Evolutionary conservation across 2,329 filamentous ascomycete genomes (phyloP).

Genomic region (Cytospora piceae): DNA sequence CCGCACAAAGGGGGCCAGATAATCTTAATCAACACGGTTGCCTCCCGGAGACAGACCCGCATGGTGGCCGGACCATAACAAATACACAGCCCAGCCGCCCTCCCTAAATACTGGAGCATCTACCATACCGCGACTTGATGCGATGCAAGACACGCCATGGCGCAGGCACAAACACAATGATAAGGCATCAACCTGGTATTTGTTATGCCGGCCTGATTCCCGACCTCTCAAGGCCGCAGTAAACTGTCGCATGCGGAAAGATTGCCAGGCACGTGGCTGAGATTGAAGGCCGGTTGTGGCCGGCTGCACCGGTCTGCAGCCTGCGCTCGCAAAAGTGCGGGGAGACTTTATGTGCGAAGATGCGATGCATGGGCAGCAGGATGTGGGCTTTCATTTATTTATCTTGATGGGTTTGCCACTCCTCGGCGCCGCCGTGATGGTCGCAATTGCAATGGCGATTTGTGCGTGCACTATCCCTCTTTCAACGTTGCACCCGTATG

Average conservation of each 20-base stretch:
- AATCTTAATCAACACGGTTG: not conserved
- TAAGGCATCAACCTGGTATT: not conserved
- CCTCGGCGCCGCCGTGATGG: conserved; percentile 9
- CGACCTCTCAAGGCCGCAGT: not conserved
- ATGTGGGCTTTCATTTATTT: not conserved
- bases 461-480: not conserved
- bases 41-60: not conserved
- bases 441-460: not conserved
- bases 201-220: not conserved
- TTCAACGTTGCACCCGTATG: not conserved
- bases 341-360: not conserved
- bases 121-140: not conserved
- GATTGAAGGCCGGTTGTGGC: not conserved
- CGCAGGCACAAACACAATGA: not conserved
- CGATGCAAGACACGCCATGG: not conserved
- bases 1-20: not conserved
- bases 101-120: not conserved
- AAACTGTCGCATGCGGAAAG: not conserved
- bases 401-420: conserved; percentile 10
- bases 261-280: not conserved
- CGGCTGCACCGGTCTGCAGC: conserved; percentile 3
- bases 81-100: not conserved
- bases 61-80: not conserved
- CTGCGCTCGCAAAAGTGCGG: not conserved
- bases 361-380: not conserved